Evolutionary conservation across 2,329 filamentous ascomycete species (phyloP).

Genomic region (Fusarium chuoi): DNA sequence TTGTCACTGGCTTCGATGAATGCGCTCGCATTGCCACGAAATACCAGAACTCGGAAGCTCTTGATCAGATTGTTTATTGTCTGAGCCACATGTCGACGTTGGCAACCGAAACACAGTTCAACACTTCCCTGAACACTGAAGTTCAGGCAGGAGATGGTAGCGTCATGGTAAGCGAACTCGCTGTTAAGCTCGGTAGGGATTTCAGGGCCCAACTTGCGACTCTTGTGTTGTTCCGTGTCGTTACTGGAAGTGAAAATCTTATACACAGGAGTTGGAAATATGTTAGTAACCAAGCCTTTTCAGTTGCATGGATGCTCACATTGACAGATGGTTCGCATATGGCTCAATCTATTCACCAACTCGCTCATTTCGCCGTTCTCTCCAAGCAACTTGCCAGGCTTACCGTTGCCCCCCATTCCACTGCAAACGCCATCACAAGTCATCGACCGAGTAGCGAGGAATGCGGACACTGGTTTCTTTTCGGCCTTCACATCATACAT

Average conservation of each 20-base stretch:
- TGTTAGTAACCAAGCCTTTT: conserved; percentile 61
- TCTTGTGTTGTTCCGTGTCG: conserved; percentile 92
- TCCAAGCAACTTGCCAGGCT: conserved; percentile 66
- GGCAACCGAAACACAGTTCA: conserved; percentile 78
- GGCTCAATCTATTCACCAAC: conserved; percentile 96
- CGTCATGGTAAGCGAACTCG: conserved; percentile 98
- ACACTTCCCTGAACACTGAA: conserved; percentile 92
- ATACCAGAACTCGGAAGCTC: conserved; percentile 83
- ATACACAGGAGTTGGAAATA: conserved; percentile 82
- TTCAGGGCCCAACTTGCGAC: conserved; percentile 94
- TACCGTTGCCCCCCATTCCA: conserved; percentile 84
- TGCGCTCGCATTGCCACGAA: conserved; percentile 91
- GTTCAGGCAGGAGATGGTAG: conserved; percentile 91
- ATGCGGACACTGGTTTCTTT: conserved; percentile 85
- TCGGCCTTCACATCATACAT: conserved; percentile 97
- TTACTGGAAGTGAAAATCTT: conserved; percentile 83
- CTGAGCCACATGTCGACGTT: conserved; percentile 91
- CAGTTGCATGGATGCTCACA: conserved; percentile 27
- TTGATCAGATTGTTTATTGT: conserved; percentile 93
- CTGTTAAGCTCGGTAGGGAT: conserved; percentile 93
- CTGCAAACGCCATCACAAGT: conserved; percentile 91
- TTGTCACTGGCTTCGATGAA: conserved; percentile 95
- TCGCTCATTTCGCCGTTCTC: conserved; percentile 89
- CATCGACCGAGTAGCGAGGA: conserved; percentile 84
- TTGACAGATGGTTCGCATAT: conserved; percentile 82